These are phyloP conservation scores for Colletotrichum sansevieriae DNA, from an alignment of 2,329 filamentous ascomycete species.

Conservation along the genomic window DNA sequence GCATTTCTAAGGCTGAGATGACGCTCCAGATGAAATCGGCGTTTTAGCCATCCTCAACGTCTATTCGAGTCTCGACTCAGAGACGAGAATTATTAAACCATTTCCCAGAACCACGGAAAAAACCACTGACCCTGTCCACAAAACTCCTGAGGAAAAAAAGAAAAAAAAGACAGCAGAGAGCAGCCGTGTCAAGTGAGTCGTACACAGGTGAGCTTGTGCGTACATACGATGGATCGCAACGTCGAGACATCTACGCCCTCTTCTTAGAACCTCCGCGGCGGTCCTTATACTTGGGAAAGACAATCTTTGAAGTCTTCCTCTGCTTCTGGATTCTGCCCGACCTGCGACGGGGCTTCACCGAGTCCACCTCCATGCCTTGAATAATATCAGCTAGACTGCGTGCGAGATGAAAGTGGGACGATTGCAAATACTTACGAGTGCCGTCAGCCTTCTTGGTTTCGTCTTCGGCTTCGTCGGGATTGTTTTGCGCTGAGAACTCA, in stretches of 20 bases:
- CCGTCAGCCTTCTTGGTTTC: constrained; percentile 48
- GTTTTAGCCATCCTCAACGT: neutral
- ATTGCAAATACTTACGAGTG: constrained; percentile 16
- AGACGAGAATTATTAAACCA: neutral
- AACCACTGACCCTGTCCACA: constrained; percentile 13
- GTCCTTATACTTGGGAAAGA: constrained; percentile 71
- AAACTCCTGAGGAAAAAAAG: constrained; percentile 25
- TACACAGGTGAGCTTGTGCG: too few relatives aligned
- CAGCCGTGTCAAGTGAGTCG: neutral
- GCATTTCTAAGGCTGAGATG: neutral
- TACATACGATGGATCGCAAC: neutral
- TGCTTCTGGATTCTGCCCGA: constrained; percentile 68
- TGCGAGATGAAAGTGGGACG: constrained; percentile 36
- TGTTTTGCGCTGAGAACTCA: constrained; percentile 44
- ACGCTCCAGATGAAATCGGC: too few relatives aligned
- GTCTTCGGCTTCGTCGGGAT: constrained; percentile 47
- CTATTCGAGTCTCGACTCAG: constrained; percentile 17
- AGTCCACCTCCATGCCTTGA: constrained; percentile 71
- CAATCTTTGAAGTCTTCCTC: constrained; percentile 68
- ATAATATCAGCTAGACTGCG: constrained; percentile 44
- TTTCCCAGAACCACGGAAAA: neutral
- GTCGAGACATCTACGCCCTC: constrained; percentile 46
- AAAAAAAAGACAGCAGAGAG: neutral
- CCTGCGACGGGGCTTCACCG: constrained; percentile 53
- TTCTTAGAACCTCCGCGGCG: constrained; percentile 58